Evolutionary conservation across 176 grass and related monocot species (phyloP), one percentile per base, ranked within the genome.

Genomic region (Oryza australiensis): DNA sequence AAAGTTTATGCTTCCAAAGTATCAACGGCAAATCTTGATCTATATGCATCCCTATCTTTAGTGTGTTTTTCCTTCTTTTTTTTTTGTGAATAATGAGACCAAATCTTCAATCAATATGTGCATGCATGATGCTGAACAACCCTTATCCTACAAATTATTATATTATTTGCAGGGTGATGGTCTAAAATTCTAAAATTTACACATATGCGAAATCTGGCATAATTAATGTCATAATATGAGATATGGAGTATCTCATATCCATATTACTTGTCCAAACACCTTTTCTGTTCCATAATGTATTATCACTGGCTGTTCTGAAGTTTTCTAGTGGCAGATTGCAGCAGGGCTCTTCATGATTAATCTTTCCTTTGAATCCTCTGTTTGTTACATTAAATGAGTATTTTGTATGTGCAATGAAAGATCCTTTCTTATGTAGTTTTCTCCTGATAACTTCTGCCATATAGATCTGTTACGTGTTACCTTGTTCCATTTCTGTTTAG

Each of bases 251-350:
- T 13, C 4, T 80, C 68, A 12, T 33, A 45, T 48, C 38, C 18
- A 73, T 22, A 82, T 82, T 73, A 43, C 16, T n/a, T 46, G 68
- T 4, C 10, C 12, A 45, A 32, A 60, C 55, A 24, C 55, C 22
- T 28, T 63, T 23, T 13, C 64, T 30, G 62, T 20, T 74, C 5
- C 42, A n/a, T 45, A 48, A 64, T 66, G 12, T 66, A 65, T 33
- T 74, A 18, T 53, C 29, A 74, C 38, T 71, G 22, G 33, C 66
- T 82, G 9, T 67, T 83, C 77, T 70, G 55, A 46, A 66, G 59
- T 41, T 77, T 27, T n/a, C 68, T 43, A 83, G 34, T 57, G 73
- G 62, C 41, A 71, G 26, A 35, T 79, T 34, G 42, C 45, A 2
- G 42, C 22, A 2, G 26, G 32, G 11, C 81, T 78, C 67, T 49